Percentiles rank a stretch among this genome's conserved stretches.
Conservation (phyloP, 306 rosid species). For the Pachyrhizus erosus region DNA sequence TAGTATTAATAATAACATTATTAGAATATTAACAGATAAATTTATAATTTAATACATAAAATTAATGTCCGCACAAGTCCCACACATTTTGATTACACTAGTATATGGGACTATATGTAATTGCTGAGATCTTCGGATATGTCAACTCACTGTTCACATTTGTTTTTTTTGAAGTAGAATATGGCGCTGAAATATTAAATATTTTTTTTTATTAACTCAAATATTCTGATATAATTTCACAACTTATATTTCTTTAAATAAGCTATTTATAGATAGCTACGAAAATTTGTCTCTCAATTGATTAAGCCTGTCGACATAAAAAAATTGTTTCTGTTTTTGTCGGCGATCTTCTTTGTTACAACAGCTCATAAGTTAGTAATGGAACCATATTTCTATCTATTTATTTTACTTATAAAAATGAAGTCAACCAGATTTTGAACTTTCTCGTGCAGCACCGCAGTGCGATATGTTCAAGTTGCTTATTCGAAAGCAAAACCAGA, state of each 20-base stretch:
- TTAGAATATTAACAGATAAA: too few relatives aligned
- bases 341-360: not conserved
- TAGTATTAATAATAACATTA: too few relatives aligned
- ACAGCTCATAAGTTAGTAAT: not conserved
- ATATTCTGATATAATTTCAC: too few relatives aligned
- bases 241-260: too few relatives aligned
- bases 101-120: not conserved
- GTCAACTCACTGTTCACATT: not conserved
- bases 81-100: too few relatives aligned
- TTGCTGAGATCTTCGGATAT: not conserved
- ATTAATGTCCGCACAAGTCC: too few relatives aligned
- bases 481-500: not conserved
- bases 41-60: too few relatives aligned
- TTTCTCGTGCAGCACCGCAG: not conserved
- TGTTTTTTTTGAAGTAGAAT: too few relatives aligned
- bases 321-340: not conserved
- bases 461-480: not conserved
- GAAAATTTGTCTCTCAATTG: not conserved
- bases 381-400: not conserved
- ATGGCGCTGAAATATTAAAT: not conserved
- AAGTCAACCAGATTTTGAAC: not conserved
- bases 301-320: not conserved
- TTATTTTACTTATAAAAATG: not conserved
- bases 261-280: too few relatives aligned
- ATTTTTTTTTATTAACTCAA: too few relatives aligned